These are phyloP conservation scores for Rhodomyrtus psidioides DNA, from an alignment of 441 rosid genomes.

Conservation along the genomic window DNA sequence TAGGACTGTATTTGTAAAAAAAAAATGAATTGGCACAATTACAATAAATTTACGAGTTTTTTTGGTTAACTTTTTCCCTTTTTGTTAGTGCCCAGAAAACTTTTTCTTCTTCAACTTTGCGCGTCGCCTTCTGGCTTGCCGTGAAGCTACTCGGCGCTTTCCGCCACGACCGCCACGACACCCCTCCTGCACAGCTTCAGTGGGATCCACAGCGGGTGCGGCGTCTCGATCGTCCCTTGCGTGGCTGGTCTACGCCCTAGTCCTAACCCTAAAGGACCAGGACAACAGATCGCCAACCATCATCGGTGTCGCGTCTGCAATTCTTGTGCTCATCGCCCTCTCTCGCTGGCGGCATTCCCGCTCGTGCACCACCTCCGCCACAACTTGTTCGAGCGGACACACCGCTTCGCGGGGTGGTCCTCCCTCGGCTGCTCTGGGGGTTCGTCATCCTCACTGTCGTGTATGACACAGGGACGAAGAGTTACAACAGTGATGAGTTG, in stretches of 20 bases:
- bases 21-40: too few species aligned
- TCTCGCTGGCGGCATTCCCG: conserved; percentile 58
- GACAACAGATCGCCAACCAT: conserved; percentile 34
- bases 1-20: too few species aligned
- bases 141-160: conserved; percentile 40
- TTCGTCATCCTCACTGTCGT: conserved; percentile 43
- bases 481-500: conserved; percentile 22
- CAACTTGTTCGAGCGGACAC: conserved; percentile 60
- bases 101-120: background rate
- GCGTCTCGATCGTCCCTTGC: conserved; percentile 57
- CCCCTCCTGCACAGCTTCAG: conserved; percentile 66
- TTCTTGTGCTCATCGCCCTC: conserved; percentile 44
- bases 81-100: too few species aligned
- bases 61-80: too few species aligned
- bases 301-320: conserved; percentile 33
- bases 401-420: conserved; percentile 67
- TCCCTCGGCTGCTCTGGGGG: conserved; percentile 56
- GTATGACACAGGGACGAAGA: conserved; percentile 41
- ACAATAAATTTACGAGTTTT: too few species aligned
- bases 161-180: conserved; percentile 44
- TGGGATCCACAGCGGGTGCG: conserved; percentile 74
- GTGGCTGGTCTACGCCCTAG: conserved; percentile 53
- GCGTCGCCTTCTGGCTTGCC: conserved; percentile 48
- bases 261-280: conserved; percentile 36
- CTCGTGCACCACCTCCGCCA: conserved; percentile 73